Evolutionary conservation across 805 yeast species (phyloP).

Genomic region (Wickerhamia fluorescens): DNA sequence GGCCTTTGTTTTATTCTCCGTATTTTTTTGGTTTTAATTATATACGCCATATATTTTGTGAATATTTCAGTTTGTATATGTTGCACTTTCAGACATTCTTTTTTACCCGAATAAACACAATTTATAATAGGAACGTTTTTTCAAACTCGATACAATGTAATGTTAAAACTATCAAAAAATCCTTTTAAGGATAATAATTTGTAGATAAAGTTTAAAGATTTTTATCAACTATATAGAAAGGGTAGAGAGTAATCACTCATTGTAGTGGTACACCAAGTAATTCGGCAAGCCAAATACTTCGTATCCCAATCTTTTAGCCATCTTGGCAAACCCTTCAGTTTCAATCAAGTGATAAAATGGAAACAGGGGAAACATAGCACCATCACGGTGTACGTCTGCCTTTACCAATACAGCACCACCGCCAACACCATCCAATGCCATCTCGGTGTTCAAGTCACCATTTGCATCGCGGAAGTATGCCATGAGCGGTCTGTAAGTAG

Average conservation of each 20-base stretch:
- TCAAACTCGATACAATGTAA: too few species aligned
- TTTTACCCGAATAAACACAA: too few species aligned
- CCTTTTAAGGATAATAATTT: too few species aligned
- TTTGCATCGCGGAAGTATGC: constrained; percentile 71
- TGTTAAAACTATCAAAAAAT: too few species aligned
- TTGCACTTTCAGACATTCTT: too few species aligned
- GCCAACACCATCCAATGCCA: constrained; percentile 95
- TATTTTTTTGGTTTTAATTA: too few species aligned
- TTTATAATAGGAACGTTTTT: too few species aligned
- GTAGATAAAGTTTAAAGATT: too few species aligned
- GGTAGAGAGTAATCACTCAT: constrained; percentile 45
- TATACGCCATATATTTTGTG: too few species aligned
- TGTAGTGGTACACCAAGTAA: constrained; percentile 85
- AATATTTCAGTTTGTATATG: too few species aligned
- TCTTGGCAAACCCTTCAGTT: constrained; percentile 97
- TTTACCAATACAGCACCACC: constrained; percentile 95
- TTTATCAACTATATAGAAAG: too few species aligned
- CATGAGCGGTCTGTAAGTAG: constrained; percentile 93
- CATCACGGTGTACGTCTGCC: constrained; percentile 97
- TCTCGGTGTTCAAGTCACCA: constrained; percentile 58
- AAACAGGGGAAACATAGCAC: constrained; percentile 99
- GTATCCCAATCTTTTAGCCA: constrained; percentile 93
- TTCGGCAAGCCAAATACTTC: constrained; percentile 90
- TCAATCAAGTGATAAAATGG: constrained; percentile 95
- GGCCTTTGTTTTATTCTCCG: too few species aligned